phyloP scores from a whole-genome alignment of 495 filamentous ascomycete species.

The Aspergillus coremiiformis region DNA sequence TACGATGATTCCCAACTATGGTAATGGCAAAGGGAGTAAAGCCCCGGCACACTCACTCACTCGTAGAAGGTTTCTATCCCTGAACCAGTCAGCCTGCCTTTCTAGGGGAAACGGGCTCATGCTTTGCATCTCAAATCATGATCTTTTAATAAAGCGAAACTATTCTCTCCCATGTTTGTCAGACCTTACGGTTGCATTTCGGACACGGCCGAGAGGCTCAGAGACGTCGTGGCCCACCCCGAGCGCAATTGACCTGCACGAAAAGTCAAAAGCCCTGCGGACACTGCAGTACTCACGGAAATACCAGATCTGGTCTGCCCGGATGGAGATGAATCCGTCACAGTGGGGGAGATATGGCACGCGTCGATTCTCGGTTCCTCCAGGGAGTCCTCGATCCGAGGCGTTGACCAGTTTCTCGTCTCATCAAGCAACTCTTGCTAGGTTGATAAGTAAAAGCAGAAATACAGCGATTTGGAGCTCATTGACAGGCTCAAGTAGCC shows the following conservation, averaged over 20 bases:
- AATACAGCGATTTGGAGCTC: neutral
- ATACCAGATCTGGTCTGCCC: conserved; percentile 32
- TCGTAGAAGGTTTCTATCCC: neutral
- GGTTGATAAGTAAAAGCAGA: neutral
- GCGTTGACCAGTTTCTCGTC: conserved; percentile 22
- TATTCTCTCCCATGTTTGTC: conserved; percentile 15
- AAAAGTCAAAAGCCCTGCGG: neutral
- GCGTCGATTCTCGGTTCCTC: conserved; percentile 24
- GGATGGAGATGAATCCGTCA: conserved; percentile 27
- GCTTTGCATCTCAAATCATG: neutral
- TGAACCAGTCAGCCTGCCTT: neutral
- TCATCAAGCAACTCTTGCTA: conserved; percentile 7
- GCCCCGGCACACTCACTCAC: neutral
- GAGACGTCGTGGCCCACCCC: neutral
- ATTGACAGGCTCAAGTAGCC: neutral
- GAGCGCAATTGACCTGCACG: neutral
- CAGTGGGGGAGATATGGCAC: conserved; percentile 3
- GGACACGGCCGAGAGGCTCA: neutral
- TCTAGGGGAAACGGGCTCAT: neutral
- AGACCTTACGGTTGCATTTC: neutral
- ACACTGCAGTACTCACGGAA: conserved; percentile 10
- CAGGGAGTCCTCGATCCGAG: conserved; percentile 31
- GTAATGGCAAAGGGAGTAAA: neutral
- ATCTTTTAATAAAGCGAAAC: neutral
- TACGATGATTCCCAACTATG: neutral